These are phyloP conservation scores for Thalia dealbata DNA, from an alignment of 176 grass and related monocot species.

Conservation along the genomic window DNA sequence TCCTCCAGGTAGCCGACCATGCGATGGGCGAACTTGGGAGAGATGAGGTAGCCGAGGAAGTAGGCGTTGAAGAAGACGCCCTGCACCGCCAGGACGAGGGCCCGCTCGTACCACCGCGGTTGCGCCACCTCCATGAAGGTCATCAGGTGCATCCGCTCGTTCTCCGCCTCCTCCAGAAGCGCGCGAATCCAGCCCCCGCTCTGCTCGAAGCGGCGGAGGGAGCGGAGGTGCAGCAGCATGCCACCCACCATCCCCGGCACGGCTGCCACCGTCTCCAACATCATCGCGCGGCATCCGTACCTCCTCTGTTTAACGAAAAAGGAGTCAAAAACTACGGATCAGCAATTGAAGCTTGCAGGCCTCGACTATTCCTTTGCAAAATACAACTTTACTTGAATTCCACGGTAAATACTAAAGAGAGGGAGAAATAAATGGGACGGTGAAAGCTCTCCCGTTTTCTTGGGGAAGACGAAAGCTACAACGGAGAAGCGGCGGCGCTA, in stretches of 20 bases:
- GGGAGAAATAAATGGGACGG: too few species aligned
- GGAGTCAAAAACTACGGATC: too few species aligned
- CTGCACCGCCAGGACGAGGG: constrained; percentile 9
- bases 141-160: constrained; percentile 21
- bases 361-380: too few species aligned
- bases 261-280: constrained; percentile 16
- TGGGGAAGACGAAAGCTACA: too few species aligned
- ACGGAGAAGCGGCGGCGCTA: not conserved
- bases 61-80: constrained; percentile 15
- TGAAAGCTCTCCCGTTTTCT: not conserved
- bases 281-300: constrained; percentile 7
- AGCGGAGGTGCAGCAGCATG: constrained; percentile 14
- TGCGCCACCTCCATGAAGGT: constrained; percentile 17
- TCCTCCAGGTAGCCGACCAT: constrained; percentile 15
- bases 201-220: constrained; percentile 15
- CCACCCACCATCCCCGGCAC: constrained; percentile 17
- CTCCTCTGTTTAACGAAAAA: not conserved
- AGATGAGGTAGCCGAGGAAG: constrained; percentile 10
- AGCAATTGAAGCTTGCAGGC: too few species aligned
- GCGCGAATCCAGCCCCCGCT: constrained; percentile 18
- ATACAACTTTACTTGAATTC: too few species aligned
- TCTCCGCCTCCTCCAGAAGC: constrained; percentile 15
- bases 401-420: too few species aligned
- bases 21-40: constrained; percentile 16
- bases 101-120: constrained; percentile 17